Evolutionary conservation across 2,329 filamentous ascomycete species (phyloP).

Genomic region (Ophiostoma piceae): DNA sequence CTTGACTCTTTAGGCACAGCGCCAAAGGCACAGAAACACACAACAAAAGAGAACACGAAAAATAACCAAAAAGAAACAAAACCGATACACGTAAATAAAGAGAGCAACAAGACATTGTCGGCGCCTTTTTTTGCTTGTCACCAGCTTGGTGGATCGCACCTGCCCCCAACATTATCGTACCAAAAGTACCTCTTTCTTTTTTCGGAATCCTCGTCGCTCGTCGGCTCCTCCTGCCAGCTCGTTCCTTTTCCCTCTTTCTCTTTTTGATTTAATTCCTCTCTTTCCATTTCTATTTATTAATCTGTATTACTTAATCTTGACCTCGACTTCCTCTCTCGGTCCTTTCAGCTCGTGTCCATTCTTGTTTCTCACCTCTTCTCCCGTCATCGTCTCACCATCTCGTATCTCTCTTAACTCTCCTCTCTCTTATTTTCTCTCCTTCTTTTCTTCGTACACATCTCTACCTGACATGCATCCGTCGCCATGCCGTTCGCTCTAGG

Average conservation of each 20-base stretch:
- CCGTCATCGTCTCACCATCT: neutral
- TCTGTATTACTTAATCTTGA: conserved; percentile 8
- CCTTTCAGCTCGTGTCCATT: neutral
- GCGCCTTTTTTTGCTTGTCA: neutral
- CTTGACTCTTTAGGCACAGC: neutral
- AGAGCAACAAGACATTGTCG: neutral
- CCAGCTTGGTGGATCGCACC: conserved; percentile 12
- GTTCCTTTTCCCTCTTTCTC: neutral
- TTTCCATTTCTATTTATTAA: neutral
- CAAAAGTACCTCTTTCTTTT: conserved; percentile 3
- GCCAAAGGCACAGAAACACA: conserved; percentile 6
- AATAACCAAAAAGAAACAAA: neutral
- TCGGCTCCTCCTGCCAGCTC: conserved; percentile 9
- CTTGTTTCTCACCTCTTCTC: neutral
- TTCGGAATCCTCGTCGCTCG: neutral
- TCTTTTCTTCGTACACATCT: neutral
- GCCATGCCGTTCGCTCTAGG: conserved; percentile 24
- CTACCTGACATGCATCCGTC: conserved; percentile 18
- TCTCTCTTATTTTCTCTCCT: neutral
- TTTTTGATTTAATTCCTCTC: neutral
- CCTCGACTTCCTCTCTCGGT: neutral
- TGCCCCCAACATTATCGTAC: conserved; percentile 8
- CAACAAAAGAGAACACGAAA: neutral
- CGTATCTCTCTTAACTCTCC: neutral
- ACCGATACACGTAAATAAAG: neutral